Evolutionary conservation across 2,329 filamentous ascomycete genomes (phyloP).

Genomic region (Xylaria sp.): DNA sequence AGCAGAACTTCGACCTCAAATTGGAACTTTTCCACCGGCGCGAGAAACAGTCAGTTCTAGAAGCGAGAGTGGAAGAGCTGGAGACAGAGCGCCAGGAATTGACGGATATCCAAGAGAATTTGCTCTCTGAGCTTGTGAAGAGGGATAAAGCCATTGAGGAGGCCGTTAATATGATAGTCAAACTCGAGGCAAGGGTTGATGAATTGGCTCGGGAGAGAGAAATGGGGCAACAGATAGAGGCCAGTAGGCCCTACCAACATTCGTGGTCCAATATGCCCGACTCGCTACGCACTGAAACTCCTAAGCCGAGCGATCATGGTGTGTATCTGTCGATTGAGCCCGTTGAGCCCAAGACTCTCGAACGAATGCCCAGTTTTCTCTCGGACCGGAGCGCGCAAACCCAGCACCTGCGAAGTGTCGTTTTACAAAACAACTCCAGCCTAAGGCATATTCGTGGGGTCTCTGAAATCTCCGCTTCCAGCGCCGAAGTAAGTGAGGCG

Average conservation of each 20-base stretch:
- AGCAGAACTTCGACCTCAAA: conserved; percentile 82
- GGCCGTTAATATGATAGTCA: conserved; percentile 75
- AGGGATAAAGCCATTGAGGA: conserved; percentile 77
- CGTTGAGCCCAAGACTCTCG: conserved; percentile 52
- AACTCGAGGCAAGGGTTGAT: conserved; percentile 69
- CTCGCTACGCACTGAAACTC: conserved; percentile 38
- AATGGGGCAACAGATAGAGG: conserved; percentile 63
- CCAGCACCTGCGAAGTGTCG: conserved; percentile 69
- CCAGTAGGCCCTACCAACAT: conserved; percentile 51
- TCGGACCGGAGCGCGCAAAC: conserved; percentile 69
- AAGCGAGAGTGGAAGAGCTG: conserved; percentile 66
- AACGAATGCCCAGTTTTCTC: conserved; percentile 72
- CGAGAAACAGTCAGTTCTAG: conserved; percentile 69
- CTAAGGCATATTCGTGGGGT: conserved; percentile 61
- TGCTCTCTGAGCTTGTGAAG: conserved; percentile 71
- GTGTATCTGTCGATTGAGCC: conserved; percentile 44
- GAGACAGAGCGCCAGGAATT: conserved; percentile 64
- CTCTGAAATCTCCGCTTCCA: conserved; percentile 51
- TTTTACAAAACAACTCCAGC: conserved; percentile 62
- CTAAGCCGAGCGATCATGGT: conserved; percentile 37
- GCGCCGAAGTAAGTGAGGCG: conserved; percentile 50
- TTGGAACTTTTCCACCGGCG: conserved; percentile 76
- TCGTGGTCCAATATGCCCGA: conserved; percentile 49
- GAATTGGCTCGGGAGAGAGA: conserved; percentile 63
- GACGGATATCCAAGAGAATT: conserved; percentile 66